These are phyloP conservation scores for Trichoderma endophyticum DNA, from an alignment of 2,329 filamentous ascomycete species.

Conservation along the genomic window DNA sequence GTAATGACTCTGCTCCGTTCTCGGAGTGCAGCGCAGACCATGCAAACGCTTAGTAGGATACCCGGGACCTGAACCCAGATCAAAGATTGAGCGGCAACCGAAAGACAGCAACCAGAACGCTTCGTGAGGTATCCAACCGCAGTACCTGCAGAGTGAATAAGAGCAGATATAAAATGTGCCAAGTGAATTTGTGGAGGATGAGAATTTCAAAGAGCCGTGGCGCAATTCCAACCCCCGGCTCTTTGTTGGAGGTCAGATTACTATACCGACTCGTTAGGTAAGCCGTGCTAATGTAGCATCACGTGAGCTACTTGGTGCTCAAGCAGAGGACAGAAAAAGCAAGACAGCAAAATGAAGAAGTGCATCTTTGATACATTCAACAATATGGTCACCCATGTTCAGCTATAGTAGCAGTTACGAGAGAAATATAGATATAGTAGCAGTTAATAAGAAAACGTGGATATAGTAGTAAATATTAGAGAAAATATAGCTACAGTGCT, in stretches of 20 bases:
- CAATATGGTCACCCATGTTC: no score
- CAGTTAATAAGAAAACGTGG: no score
- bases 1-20: conserved; percentile 3
- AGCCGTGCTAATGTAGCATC: not conserved
- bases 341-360: no score
- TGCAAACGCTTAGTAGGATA: not conserved
- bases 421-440: no score
- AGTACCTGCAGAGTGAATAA: not conserved
- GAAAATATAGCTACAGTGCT: no score
- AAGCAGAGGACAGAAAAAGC: not conserved
- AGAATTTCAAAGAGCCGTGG: not conserved
- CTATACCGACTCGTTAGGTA: not conserved
- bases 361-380: no score
- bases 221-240: not conserved
- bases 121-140: not conserved
- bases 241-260: not conserved
- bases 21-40: not conserved
- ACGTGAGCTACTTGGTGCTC: conserved; percentile 4
- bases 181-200: conserved; percentile 6
- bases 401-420: no score
- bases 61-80: not conserved
- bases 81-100: not conserved
- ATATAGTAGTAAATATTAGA: no score
- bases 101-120: not conserved
- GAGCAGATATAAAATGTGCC: not conserved